Base-by-base conservation (phyloP, 345 rosid species). In the Laguncularia racemosa region DNA sequence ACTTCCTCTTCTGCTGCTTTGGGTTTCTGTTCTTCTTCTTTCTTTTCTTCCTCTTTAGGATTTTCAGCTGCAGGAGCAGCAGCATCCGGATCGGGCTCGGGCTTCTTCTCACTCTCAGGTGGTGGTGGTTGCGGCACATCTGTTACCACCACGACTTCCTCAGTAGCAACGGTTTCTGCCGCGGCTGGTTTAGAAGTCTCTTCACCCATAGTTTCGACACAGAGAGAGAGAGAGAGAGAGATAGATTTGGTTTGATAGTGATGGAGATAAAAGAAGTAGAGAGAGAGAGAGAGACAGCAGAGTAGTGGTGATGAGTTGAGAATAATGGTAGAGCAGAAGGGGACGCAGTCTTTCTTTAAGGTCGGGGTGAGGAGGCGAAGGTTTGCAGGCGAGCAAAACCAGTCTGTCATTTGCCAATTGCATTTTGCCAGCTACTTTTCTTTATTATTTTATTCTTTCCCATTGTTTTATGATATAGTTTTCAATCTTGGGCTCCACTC, bases 21-120 rank as follows among this genome's bases (percentile, higher is more conserved):
- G 23, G 21, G 52, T 20, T 44, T 48, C 28, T 4, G 49, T 40
- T 49, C 63, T 7, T 47, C 60, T 16, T 63, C 66, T 14, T 9
- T 56, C 2, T 50, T 62, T 19, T 20, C 46, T 10, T 50, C 46
- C 14, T 54, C 44, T 8, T 50, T 33, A 33, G 40, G 11, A 6
- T 33, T 33, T 33, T 33, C 40, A 49, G 57, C 14, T 67, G 70
- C 20, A 53, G n/a, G n/a, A n/a, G 71, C 6, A 57, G 65, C 60
- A 12, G 64, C 55, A 28, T 12, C 20, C 26, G 53, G 12, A 14
- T 58, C 62, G 20, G 50, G 51, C 19, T 28, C 62, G 7, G 65
- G 19, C 12, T 20, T 50, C 46, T 14, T 49, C 46, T 23, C 54
- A 18, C 53, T 26, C 52, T 17, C 26, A 40, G 9, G 43, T 40